Evolutionary conservation across 495 filamentous ascomycete species (phyloP).

Genomic region (Penicillium ochrochloron): DNA sequence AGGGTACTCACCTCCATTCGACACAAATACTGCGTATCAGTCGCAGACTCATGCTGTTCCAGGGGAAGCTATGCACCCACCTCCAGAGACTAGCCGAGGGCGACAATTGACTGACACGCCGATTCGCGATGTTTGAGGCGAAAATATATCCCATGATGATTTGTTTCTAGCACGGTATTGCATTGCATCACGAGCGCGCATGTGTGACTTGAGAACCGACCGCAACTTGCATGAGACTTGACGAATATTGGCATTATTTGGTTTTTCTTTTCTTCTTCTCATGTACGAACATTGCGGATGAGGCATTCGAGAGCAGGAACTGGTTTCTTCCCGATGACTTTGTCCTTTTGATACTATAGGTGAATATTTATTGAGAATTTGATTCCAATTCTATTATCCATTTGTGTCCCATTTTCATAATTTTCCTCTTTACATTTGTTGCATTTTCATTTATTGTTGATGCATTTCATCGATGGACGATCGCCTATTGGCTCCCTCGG

Average conservation of each 20-base stretch:
- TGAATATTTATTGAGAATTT: neutral
- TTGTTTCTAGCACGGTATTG: neutral
- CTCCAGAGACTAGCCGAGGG: constrained; percentile 19
- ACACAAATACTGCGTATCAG: constrained; percentile 42
- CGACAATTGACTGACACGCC: constrained; percentile 33
- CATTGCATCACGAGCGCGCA: neutral
- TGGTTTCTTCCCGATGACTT: neutral
- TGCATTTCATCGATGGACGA: neutral
- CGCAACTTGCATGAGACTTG: neutral
- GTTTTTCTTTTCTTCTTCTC: neutral
- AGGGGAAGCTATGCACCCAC: constrained; percentile 14
- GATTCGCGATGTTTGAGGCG: constrained; percentile 7
- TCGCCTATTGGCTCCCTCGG: neutral
- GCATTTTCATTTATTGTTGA: neutral
- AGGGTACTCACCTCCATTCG: constrained; percentile 31
- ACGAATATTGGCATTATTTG: neutral
- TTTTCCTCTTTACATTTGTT: neutral
- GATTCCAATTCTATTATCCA: neutral
- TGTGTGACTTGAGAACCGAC: neutral
- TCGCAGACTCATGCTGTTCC: constrained; percentile 30
- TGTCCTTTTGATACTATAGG: neutral
- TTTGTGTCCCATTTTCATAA: neutral
- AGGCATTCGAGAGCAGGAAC: neutral
- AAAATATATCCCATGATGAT: neutral
- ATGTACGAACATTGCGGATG: neutral